Percentiles rank a stretch among this genome's conserved stretches.
Conservation (phyloP, 306 rosid genomes). For the Cucumis sativus region DNA sequence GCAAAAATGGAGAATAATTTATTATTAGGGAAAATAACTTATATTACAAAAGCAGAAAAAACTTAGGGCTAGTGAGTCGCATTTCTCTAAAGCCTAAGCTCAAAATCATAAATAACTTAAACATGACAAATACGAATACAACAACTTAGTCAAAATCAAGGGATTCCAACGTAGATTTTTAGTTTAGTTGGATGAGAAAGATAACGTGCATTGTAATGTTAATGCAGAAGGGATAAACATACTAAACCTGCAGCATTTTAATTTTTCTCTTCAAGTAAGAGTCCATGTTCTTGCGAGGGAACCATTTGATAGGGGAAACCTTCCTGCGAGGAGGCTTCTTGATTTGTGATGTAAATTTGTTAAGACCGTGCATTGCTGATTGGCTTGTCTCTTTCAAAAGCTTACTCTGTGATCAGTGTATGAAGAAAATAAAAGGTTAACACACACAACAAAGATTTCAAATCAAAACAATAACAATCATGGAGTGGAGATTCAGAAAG, state of each 20-base stretch:
- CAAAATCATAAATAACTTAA: too few relatives aligned
- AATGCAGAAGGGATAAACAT: not conserved
- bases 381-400: conserved; percentile 36
- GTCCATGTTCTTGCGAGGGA: conserved; percentile 72
- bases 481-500: too few relatives aligned
- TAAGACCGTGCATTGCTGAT: conserved; percentile 40
- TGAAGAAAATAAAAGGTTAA: not conserved
- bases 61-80: too few relatives aligned
- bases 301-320: conserved; percentile 82
- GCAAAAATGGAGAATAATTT: too few relatives aligned
- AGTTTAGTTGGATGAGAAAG: not conserved
- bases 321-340: conserved; percentile 72
- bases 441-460: too few relatives aligned
- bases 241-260: conserved; percentile 77
- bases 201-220: not conserved
- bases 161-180: not conserved
- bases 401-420: conserved; percentile 48
- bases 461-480: too few relatives aligned
- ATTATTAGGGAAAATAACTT: too few relatives aligned
- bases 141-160: too few relatives aligned
- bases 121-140: too few relatives aligned
- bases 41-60: too few relatives aligned
- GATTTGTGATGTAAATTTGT: conserved; percentile 53
- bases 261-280: conserved; percentile 81
- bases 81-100: too few relatives aligned